phyloP scores from a whole-genome alignment of 768 basidiomycete genomes.

The Mycena sanguinolenta region DNA sequence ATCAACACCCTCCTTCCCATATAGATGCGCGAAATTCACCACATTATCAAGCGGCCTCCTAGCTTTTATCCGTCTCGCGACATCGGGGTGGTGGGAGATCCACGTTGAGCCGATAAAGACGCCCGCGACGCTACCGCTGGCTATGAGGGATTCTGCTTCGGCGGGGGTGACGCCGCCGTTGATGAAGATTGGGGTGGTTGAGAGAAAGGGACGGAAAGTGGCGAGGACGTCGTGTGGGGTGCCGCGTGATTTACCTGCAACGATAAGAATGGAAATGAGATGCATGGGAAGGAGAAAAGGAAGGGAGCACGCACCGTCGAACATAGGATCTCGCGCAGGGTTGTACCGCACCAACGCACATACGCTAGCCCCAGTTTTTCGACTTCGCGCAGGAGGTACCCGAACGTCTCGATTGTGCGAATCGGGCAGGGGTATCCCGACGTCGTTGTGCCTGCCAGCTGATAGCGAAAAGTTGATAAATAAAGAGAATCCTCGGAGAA shows the following conservation, averaged over 20 bases:
- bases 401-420: slow-evolving; percentile 40
- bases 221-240: slow-evolving; percentile 56
- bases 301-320: slow-evolving; percentile 46
- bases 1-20: not conserved
- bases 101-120: slow-evolving; percentile 52
- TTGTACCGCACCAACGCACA: slow-evolving; percentile 49
- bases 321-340: slow-evolving; percentile 40
- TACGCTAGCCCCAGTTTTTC: slow-evolving; percentile 42
- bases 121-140: slow-evolving; percentile 50
- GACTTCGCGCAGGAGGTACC: slow-evolving; percentile 37
- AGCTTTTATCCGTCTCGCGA: slow-evolving; percentile 51
- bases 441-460: slow-evolving; percentile 19
- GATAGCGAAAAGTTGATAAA: slow-evolving; percentile 33
- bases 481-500: too few relatives aligned
- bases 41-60: slow-evolving; percentile 44
- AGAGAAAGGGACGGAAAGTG: slow-evolving; percentile 45
- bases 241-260: slow-evolving; percentile 49
- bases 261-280: slow-evolving; percentile 13
- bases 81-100: slow-evolving; percentile 57
- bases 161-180: slow-evolving; percentile 52
- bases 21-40: slow-evolving; percentile 1
- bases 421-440: slow-evolving; percentile 43
- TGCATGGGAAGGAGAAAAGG: not conserved
- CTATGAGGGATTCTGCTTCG: slow-evolving; percentile 53
- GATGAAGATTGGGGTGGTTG: slow-evolving; percentile 52